Evolutionary conservation across 2,329 filamentous ascomycete species (phyloP), one percentile per base, ranked within the genome.

Genomic region (Cladosporium halotolerans): DNA sequence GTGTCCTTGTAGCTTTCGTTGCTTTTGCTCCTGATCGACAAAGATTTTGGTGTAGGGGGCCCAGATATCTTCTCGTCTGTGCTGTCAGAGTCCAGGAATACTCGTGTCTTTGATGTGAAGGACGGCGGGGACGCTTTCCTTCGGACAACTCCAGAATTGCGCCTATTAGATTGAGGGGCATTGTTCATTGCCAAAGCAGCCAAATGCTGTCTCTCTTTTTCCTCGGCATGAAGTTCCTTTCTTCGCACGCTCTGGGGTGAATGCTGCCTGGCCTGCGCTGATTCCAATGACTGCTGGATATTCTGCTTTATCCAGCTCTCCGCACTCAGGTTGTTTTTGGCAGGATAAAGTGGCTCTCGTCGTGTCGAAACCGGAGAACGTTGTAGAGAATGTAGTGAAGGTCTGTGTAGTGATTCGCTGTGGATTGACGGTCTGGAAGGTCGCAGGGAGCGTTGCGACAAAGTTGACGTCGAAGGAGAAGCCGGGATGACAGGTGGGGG

Each of bases 401-500:
- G 48, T 14, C 40, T 51, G 6, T 51, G 33, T 13, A 32, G 48
- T 19, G 48, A 28, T 31, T 51, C 48, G 18, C 48, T 44, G 13
- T 33, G 48, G 10, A 51, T 31, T 18, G 40, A 51, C 32, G 18
- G 48, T 7, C 48, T 31, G 13, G 48, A 51, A 1, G 48, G 18
- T 8, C 41, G 39, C 3, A 41, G 19, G 14, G 48, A 51, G 13
- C 38, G 48, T n/a, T 51, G 48, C 31, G 48, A 51, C 13, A 38
- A 18, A 11, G 28, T 51, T 13, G 48, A 51, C 6, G 42, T 31
- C 13, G 47, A 34, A 10, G 48, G 31, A 31, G 48, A 51, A n/a
- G 32, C 48, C 14, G 40, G 31, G 9, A 54, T 16, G 16, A 54
- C 45, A 13, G 52, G 52, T 14, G 90, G 89, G 10, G 89, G 72